These are phyloP conservation scores for Gracilariopsis chorda DNA, from an alignment of 23 red algal genomes.

Conservation along the genomic window DNA sequence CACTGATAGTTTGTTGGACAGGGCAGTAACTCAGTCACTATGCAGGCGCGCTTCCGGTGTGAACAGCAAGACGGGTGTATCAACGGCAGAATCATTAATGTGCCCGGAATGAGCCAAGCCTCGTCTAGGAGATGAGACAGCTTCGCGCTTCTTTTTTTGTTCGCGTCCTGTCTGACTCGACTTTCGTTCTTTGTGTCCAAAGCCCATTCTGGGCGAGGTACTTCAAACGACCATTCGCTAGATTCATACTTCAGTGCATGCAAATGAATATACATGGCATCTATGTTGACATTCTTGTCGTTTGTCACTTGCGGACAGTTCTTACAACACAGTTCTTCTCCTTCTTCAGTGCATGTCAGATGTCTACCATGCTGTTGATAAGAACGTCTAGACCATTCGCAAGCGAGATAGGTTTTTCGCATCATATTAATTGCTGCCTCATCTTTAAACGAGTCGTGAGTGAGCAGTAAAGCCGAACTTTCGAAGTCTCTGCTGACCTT, in stretches of 20 bases:
- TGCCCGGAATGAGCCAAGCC: conserved; percentile 64
- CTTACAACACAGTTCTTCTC: conserved; percentile 15
- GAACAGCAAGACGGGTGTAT: conserved; percentile 57
- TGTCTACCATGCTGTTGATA: conserved; percentile 17
- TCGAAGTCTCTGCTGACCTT: not conserved
- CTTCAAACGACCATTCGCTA: conserved; percentile 53
- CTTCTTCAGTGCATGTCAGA: conserved; percentile 48
- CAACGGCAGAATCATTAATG: conserved; percentile 64
- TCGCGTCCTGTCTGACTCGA: too few species aligned
- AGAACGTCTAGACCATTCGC: conserved; percentile 41
- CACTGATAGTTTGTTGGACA: conserved; percentile 63
- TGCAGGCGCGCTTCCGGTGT: conserved; percentile 58
- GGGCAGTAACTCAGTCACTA: conserved; percentile 37
- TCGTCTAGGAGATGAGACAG: too few species aligned
- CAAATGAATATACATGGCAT: conserved; percentile 57
- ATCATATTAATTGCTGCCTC: not conserved
- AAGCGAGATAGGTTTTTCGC: conserved; percentile 19
- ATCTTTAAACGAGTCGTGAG: not conserved
- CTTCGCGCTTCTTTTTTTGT: too few species aligned
- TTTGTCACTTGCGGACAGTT: conserved; percentile 63
- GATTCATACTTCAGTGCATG: conserved; percentile 71
- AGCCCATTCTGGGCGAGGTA: conserved; percentile 41
- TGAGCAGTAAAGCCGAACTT: not conserved
- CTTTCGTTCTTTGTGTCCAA: too few species aligned
- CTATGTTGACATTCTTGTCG: conserved; percentile 47